Percentiles rank a stretch among this genome's conserved stretches.
These are phyloP conservation scores for Aspergillus ustus DNA, from an alignment of 2,329 filamentous ascomycete genomes.

Conservation along the genomic window DNA sequence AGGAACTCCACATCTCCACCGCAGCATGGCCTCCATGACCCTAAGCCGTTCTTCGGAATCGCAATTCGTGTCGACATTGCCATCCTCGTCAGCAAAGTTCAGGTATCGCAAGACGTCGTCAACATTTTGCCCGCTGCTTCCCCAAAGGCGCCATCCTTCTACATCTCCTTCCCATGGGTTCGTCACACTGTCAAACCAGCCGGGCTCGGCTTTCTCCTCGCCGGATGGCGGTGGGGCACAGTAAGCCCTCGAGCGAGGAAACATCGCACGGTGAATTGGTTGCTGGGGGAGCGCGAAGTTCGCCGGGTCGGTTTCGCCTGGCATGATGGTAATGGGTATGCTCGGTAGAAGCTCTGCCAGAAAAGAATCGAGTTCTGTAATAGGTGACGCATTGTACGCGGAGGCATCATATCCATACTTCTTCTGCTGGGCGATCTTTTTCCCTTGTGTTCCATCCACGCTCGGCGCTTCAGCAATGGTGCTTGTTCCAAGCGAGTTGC, in stretches of 20 bases:
- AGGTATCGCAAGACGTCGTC: slow-evolving; percentile 95
- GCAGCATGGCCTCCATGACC: slow-evolving; percentile 92
- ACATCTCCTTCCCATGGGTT: slow-evolving; percentile 93
- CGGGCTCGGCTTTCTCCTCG: slow-evolving; percentile 51
- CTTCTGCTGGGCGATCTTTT: slow-evolving; percentile 62
- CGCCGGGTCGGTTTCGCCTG: slow-evolving; percentile 82
- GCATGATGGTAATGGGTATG: slow-evolving; percentile 85
- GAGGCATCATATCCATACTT: slow-evolving; percentile 95
- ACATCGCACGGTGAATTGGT: slow-evolving; percentile 89
- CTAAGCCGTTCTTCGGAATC: slow-evolving; percentile 72
- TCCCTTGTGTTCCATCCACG: slow-evolving; percentile 24
- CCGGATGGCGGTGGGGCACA: slow-evolving; percentile 44
- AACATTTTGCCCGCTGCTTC: slow-evolving; percentile 88
- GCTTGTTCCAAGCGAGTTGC: slow-evolving; percentile 73
- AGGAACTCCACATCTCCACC: slow-evolving; percentile 89
- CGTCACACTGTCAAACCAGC: slow-evolving; percentile 87
- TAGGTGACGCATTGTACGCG: slow-evolving; percentile 84
- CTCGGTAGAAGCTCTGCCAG: slow-evolving; percentile 79
- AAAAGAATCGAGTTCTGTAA: slow-evolving; percentile 81
- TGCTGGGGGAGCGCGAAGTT: slow-evolving; percentile 91
- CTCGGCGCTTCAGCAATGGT: slow-evolving; percentile 36
- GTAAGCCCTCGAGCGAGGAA: slow-evolving; percentile 75
- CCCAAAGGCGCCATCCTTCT: slow-evolving; percentile 86
- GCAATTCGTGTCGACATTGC: slow-evolving; percentile 30
- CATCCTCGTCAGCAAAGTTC: slow-evolving; percentile 49